Percentiles rank a stretch among this genome's conserved stretches.
phyloP scores from a whole-genome alignment of 345 rosid species.

The Abelmoschus esculentus region DNA sequence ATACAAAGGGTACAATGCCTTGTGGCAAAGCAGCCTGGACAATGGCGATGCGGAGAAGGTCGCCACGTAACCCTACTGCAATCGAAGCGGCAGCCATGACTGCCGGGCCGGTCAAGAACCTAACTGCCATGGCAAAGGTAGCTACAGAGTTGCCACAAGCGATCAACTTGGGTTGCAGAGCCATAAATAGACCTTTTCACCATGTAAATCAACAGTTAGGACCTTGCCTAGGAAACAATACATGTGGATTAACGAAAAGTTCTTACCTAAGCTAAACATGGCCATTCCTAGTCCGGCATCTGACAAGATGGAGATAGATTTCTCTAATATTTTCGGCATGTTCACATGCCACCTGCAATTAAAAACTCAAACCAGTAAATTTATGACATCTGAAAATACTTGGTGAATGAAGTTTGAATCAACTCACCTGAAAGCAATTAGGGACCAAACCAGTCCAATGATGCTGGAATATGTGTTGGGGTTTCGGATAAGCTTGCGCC shows the following conservation, averaged over 20 bases:
- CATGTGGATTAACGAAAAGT: not conserved
- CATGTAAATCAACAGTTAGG: not conserved
- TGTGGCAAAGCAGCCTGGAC: constrained; percentile 93
- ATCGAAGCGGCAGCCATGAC: constrained; percentile 86
- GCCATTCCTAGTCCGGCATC: constrained; percentile 99
- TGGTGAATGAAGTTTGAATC: not conserved
- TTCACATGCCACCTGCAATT: constrained; percentile 73
- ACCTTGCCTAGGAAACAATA: not conserved
- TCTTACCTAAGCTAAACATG: constrained; percentile 90
- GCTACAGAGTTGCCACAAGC: constrained; percentile 93
- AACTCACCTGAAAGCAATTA: constrained; percentile 65
- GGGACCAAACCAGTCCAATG: constrained; percentile 81
- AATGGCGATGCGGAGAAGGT: constrained; percentile 76
- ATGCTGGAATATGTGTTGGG: constrained; percentile 98
- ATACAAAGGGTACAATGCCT: constrained; percentile 88
- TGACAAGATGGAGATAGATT: constrained; percentile 84
- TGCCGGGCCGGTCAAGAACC: constrained; percentile 91
- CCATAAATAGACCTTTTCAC: constrained; percentile 83
- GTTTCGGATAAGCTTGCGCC: constrained; percentile 91
- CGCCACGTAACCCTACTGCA: constrained; percentile 70
- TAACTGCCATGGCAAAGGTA: constrained; percentile 74
- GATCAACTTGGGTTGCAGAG: constrained; percentile 88
- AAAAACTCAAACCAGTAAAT: constrained; percentile 2
- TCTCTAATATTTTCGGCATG: constrained; percentile 72
- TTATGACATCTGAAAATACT: no score